phyloP scores from a whole-genome alignment of 1,139 yeast genomes.

The Candida dubliniensis region DNA sequence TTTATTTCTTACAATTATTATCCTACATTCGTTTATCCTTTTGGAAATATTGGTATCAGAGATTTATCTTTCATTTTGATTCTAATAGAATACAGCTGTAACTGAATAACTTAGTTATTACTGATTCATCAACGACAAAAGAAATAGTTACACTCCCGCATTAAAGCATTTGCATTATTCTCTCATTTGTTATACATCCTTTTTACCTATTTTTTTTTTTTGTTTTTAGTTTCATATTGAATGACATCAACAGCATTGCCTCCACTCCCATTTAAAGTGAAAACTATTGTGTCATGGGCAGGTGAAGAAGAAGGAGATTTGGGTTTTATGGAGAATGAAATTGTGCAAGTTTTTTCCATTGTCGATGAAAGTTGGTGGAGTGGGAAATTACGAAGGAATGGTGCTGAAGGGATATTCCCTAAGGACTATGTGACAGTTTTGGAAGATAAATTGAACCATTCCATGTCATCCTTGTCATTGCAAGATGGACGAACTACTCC shows the following conservation, averaged over 20 bases:
- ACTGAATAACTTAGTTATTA: too few relatives aligned
- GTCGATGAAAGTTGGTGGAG: slow-evolving; percentile 95
- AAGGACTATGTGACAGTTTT: slow-evolving; percentile 75
- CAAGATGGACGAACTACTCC: slow-evolving; percentile 16
- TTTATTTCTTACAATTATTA: too few relatives aligned
- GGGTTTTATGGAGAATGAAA: slow-evolving; percentile 91
- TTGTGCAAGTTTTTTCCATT: slow-evolving; percentile 74
- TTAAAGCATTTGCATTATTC: neutral
- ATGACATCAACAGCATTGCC: slow-evolving; percentile 20
- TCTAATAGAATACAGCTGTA: too few relatives aligned
- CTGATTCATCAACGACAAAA: too few relatives aligned
- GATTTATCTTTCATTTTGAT: too few relatives aligned
- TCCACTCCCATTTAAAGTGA: slow-evolving; percentile 67
- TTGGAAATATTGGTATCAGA: too few relatives aligned
- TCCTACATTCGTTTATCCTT: too few relatives aligned
- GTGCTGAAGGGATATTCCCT: slow-evolving; percentile 83
- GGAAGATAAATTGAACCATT: slow-evolving; percentile 24
- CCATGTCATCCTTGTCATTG: slow-evolving; percentile 19
- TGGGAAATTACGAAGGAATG: slow-evolving; percentile 78
- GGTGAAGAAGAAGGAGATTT: slow-evolving; percentile 86
- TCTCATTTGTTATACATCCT: too few relatives aligned
- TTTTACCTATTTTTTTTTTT: neutral
- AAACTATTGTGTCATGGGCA: slow-evolving; percentile 85
- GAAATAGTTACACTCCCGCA: neutral
- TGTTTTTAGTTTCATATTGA: neutral